Base-by-base conservation (phyloP, 2,329 filamentous ascomycete genomes). In the Calonectria ilicicola region DNA sequence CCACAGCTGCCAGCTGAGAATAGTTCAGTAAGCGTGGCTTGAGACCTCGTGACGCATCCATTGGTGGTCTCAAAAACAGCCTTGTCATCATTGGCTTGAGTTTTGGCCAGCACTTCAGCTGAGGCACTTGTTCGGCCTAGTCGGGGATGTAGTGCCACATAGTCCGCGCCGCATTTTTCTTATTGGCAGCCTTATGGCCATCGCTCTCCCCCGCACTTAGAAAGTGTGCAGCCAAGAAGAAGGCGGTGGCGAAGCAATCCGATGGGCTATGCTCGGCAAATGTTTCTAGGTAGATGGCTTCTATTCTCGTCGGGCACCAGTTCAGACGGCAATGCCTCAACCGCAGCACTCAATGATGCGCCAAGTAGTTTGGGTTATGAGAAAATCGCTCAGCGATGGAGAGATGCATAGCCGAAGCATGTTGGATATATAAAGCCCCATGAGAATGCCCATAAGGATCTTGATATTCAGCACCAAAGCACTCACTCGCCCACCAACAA, bases 11-110 rank as follows among this genome's bases (percentile, higher is more conserved):
- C 19, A 58, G 51, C 51, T 58, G 51, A 58, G 29, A 58, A 32
- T 38, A 8, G 29, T 38, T 58, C 51, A 58, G 51, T 58, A 58
- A 58, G 51, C 29, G 51, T 58, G 51, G 51, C 51, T 58, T 58
- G 51, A 26, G 29, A 38, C n/a, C 51, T 38, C 51, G 51, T 58
- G 51, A 58, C 38, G 27, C 35, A 38, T 15, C 32, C 17, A 38
- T 58, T n/a, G n/a, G 51, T 38, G n/a, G 51, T 58, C 29, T 58
- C 29, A 58, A 58, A 58, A 38, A 5, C 32, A 58, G 29, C 29
- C n/a, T n/a, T 35, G 12, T 38, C 10, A 15, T 35, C 14, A 38
- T 58, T 58, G 51, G 51, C n/a, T 21, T 8, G 7, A 21, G n/a
- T 17, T 23, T 15, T 38, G 29, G 29, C 42, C 15, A 8, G 14